These are phyloP conservation scores for Neopestalotiopsis rosae DNA, from an alignment of 2,329 filamentous ascomycete genomes.

Conservation along the genomic window DNA sequence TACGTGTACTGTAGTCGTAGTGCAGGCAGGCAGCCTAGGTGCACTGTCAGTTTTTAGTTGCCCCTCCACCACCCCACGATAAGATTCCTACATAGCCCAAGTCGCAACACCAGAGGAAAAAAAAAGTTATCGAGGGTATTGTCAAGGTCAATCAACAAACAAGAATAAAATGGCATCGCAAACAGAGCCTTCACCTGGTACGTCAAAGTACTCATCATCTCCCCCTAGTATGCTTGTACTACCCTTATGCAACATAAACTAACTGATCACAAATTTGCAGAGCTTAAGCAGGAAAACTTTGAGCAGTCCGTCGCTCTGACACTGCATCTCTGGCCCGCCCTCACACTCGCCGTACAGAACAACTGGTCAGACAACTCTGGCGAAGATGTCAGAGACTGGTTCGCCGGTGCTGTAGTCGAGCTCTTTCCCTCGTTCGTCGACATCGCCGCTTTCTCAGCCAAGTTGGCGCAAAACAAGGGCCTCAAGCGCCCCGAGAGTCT, in stretches of 20 bases:
- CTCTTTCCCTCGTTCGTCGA: conserved; percentile 73
- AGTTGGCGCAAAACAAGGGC: conserved; percentile 26
- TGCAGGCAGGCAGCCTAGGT: too few relatives aligned
- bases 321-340: conserved; percentile 86
- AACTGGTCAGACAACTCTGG: conserved; percentile 87
- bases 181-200: conserved; percentile 27
- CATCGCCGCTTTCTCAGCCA: conserved; percentile 36
- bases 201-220: background rate
- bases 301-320: conserved; percentile 87
- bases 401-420: conserved; percentile 85
- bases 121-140: background rate
- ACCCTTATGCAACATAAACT: background rate
- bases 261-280: conserved; percentile 37
- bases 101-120: background rate
- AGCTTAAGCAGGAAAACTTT: conserved; percentile 68
- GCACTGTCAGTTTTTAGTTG: background rate
- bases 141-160: background rate
- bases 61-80: conserved; percentile 14
- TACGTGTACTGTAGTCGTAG: background rate
- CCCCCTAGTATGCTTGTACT: background rate
- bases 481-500: conserved; percentile 26
- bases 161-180: conserved; percentile 26
- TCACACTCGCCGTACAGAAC: conserved; percentile 85
- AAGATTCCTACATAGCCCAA: background rate
- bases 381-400: conserved; percentile 92